A percentile compares a stretch with the other conserved stretches of the same genome.
These are phyloP conservation scores for Ascochyta fabae DNA, from an alignment of 2,329 filamentous ascomycete genomes.

Conservation along the genomic window DNA sequence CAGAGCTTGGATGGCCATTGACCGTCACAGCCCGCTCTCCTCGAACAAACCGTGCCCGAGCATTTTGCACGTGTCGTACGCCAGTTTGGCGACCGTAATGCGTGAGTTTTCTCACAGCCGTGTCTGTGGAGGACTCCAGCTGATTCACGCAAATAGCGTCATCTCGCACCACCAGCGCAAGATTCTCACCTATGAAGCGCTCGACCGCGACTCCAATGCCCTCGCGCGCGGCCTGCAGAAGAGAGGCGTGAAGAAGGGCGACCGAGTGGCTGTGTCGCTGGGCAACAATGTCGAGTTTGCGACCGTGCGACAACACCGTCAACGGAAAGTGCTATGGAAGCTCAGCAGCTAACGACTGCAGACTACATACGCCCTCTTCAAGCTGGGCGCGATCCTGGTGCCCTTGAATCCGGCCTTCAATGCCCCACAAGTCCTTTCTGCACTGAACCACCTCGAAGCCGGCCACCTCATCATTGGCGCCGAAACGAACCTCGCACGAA, in stretches of 20 bases:
- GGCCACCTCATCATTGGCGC: slow-evolving; percentile 82
- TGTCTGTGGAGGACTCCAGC: no score
- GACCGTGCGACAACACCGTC: slow-evolving; percentile 58
- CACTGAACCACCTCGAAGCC: slow-evolving; percentile 75
- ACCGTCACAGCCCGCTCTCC: slow-evolving; percentile 65
- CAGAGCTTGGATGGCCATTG: slow-evolving; percentile 10
- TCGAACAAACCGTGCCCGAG: slow-evolving; percentile 72
- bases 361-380: slow-evolving; percentile 85
- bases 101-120: slow-evolving; percentile 50
- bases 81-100: slow-evolving; percentile 67
- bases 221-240: slow-evolving; percentile 74
- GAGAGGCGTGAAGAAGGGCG: slow-evolving; percentile 78
- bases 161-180: slow-evolving; percentile 67
- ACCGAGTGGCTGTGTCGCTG: slow-evolving; percentile 83
- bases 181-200: slow-evolving; percentile 72
- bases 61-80: slow-evolving; percentile 73
- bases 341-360: slow-evolving; percentile 24
- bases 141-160: slow-evolving; percentile 50
- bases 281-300: slow-evolving; percentile 88
- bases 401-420: slow-evolving; percentile 93
- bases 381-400: slow-evolving; percentile 92
- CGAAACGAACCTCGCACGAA: slow-evolving; percentile 80
- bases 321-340: not conserved
- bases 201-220: slow-evolving; percentile 78
- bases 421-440: slow-evolving; percentile 75